Percentiles rank a stretch among this genome's conserved stretches.
Conservation (phyloP, 1,139 yeast genomes). For the Sugiyamaella castrensis region DNA sequence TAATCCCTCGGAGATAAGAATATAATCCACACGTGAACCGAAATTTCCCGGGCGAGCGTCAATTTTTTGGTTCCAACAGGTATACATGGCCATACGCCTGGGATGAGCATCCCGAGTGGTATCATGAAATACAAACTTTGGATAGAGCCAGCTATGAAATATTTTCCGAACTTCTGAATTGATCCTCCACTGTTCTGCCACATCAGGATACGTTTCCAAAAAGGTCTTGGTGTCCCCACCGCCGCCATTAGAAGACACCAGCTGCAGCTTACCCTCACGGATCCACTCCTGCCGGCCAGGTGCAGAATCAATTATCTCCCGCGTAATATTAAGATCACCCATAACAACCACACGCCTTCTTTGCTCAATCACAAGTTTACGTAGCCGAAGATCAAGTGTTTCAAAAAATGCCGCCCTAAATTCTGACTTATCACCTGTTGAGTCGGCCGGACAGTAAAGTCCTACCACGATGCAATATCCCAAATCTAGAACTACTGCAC, state of each 20-base stretch:
- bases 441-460: slow-evolving; percentile 91
- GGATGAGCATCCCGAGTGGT: slow-evolving; percentile 60
- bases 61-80: slow-evolving; percentile 86
- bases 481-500: slow-evolving; percentile 73
- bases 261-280: slow-evolving; percentile 30
- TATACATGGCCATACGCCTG: slow-evolving; percentile 63
- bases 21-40: slow-evolving; percentile 85
- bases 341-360: slow-evolving; percentile 65
- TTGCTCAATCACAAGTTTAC: slow-evolving; percentile 43
- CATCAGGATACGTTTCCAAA: slow-evolving; percentile 18
- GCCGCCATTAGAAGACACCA: slow-evolving; percentile 9
- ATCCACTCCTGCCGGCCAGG: slow-evolving; percentile 54
- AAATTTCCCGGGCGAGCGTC: slow-evolving; percentile 78
- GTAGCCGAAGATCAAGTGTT: slow-evolving; percentile 58
- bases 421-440: slow-evolving; percentile 70
- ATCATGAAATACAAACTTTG: slow-evolving; percentile 48
- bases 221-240: slow-evolving; percentile 32
- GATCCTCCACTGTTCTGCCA: slow-evolving; percentile 28
- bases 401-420: slow-evolving; percentile 58
- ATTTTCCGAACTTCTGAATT: slow-evolving; percentile 30
- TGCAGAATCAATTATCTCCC: slow-evolving; percentile 81
- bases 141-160: slow-evolving; percentile 33
- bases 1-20: slow-evolving; percentile 49
- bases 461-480: slow-evolving; percentile 62
- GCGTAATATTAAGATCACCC: slow-evolving; percentile 85